Evolutionary conservation across 768 basidiomycete species (phyloP), one percentile per base, ranked within the genome.

Genomic region (Russula virescens): DNA sequence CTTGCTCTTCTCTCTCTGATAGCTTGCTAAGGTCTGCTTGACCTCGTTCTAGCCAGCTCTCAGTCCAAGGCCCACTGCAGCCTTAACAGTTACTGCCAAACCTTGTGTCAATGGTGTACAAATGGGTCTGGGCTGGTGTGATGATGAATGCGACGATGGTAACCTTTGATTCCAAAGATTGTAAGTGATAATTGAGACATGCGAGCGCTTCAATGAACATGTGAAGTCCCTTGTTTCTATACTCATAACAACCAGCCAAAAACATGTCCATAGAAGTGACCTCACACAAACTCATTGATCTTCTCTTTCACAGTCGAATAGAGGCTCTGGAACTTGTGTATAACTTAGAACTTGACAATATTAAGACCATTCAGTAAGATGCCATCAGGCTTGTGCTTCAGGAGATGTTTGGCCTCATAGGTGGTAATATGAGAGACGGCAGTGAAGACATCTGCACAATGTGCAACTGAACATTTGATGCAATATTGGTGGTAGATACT

Each of bases 231-330:
- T 99, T 99, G 80, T 99, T 99, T 46, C 97, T 83, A 75, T 97
- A 99, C 74, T 99, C 97, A 75, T 99, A 99, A 48, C 97, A 85
- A 47, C 97, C 97, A n/a, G 97, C 97, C 18, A 93, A 98, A 77
- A 99, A 99, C 83, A 98, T 96, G 88, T 3, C 96, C 96, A 72
- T 98, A 99, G 76, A 99, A 99, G 73, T 99, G 97, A 16, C 97
- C 97, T 46, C 94, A 83, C 52, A 98, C 83, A 66, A 99, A 99
- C 70, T 99, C 97, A 77, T 98, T 89, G 72, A 99, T 98, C 78
- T 99, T 99, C n/a, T 87, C 86, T 75, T 98, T 99, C 58, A 89
- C 81, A 1, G 86, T 87, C 0, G 93, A 86, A 71, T 99, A 96
- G 60, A 97, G 73, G 73, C 98, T 98, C 73, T 94, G 94, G 78